Conservation (phyloP, 2,329 filamentous ascomycete genomes). For the Chlorencoelia australis region DNA sequence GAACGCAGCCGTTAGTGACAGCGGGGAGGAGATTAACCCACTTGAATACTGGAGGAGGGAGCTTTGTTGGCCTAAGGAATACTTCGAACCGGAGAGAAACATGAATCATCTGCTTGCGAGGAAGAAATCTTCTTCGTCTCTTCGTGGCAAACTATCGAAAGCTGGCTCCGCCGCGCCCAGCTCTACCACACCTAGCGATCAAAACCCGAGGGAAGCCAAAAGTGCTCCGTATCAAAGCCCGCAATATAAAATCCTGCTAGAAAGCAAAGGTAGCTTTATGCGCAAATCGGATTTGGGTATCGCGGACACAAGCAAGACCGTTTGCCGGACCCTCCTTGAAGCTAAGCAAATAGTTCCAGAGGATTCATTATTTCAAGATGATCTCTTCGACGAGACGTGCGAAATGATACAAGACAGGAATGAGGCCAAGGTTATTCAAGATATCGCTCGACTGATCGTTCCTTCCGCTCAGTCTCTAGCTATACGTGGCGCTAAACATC, state of each 20-base stretch:
- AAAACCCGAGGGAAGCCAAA: constrained; percentile 28
- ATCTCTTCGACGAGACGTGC: constrained; percentile 30
- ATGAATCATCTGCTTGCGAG: constrained; percentile 18
- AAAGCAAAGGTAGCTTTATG: not conserved
- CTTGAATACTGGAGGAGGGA: no score
- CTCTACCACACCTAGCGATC: constrained; percentile 31
- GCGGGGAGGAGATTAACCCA: not conserved
- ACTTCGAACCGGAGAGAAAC: not conserved
- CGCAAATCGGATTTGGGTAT: not conserved
- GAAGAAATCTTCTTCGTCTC: constrained; percentile 20
- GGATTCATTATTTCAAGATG: constrained; percentile 8
- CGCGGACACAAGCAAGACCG: not conserved
- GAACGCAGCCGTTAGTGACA: not conserved
- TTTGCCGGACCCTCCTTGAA: not conserved
- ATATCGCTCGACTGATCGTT: constrained; percentile 29
- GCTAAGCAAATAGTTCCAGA: not conserved
- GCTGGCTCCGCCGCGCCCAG: constrained; percentile 8
- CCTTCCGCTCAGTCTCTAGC: constrained; percentile 5
- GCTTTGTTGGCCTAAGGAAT: not conserved
- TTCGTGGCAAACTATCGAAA: constrained; percentile 18
- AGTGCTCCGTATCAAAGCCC: not conserved
- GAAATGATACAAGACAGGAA: constrained; percentile 27
- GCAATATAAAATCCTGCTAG: not conserved
- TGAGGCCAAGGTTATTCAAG: constrained; percentile 25
- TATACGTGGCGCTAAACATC: constrained; percentile 13